Percentiles rank a stretch among this genome's conserved stretches.
These are phyloP conservation scores for Erigeron canadensis DNA, from an alignment of 129 eudicot genomes.

Conservation along the genomic window DNA sequence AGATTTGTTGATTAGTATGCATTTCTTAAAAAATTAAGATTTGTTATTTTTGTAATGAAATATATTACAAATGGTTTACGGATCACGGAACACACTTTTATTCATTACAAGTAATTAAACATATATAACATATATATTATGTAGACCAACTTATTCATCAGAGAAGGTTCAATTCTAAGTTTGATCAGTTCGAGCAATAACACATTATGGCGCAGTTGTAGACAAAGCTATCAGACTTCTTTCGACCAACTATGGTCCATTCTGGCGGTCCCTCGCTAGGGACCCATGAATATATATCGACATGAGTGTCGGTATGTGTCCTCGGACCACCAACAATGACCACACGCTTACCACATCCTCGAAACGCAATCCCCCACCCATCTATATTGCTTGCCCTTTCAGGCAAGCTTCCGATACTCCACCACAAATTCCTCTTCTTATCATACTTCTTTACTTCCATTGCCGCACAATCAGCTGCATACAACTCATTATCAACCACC, in stretches of 20 bases:
- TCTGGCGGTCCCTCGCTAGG: conserved; percentile 52
- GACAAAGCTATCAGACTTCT: conserved; percentile 51
- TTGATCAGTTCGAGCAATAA: too few relatives aligned
- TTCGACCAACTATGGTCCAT: conserved; percentile 52
- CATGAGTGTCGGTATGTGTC: conserved; percentile 26
- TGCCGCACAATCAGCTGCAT: conserved; percentile 56
- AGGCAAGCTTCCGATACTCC: conserved; percentile 53
- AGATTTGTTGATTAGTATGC: too few relatives aligned
- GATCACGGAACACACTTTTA: too few relatives aligned
- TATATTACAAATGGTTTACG: too few relatives aligned
- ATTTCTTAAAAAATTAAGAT: too few relatives aligned
- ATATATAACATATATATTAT: too few relatives aligned
- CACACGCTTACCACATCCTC: conserved; percentile 63
- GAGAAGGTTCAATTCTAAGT: neutral
- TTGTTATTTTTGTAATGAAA: too few relatives aligned
- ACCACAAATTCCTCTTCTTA: conserved; percentile 46
- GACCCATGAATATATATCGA: conserved; percentile 60
- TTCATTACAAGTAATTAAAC: too few relatives aligned
- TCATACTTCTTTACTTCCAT: conserved; percentile 60
- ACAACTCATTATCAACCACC: conserved; percentile 60
- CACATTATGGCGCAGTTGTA: conserved; percentile 35
- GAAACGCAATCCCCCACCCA: conserved; percentile 79
- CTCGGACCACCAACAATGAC: conserved; percentile 66
- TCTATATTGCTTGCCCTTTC: conserved; percentile 43
- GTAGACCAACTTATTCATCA: too few relatives aligned